phyloP scores from a whole-genome alignment of 2,329 filamentous ascomycete species.

The Waltergamsia citrina region DNA sequence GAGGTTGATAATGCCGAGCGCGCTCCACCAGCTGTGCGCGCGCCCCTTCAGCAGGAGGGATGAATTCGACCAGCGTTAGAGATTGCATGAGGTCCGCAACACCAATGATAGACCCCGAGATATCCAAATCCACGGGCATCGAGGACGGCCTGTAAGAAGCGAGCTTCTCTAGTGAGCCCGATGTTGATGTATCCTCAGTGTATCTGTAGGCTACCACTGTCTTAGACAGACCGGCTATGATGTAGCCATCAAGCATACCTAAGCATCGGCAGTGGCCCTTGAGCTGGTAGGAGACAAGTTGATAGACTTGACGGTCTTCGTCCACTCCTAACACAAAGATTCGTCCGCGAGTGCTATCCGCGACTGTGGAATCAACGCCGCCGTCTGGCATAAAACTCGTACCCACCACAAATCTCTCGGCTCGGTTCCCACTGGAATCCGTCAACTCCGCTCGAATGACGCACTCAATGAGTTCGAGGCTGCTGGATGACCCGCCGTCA shows the following conservation, averaged over 20 bases:
- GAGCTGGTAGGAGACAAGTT: conserved; percentile 59
- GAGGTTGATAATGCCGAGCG: conserved; percentile 69
- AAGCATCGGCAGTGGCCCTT: conserved; percentile 77
- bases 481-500: conserved; percentile 27
- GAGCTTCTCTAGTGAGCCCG: conserved; percentile 54
- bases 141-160: conserved; percentile 75
- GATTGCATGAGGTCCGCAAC: conserved; percentile 94
- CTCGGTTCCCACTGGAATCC: conserved; percentile 41
- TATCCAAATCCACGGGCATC: conserved; percentile 70
- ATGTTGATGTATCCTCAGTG: conserved; percentile 42
- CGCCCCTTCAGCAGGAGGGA: conserved; percentile 44
- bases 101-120: conserved; percentile 67
- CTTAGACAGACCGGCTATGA: conserved; percentile 85
- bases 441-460: conserved; percentile 69
- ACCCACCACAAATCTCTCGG: conserved; percentile 83
- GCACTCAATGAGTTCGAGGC: conserved; percentile 70
- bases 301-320: conserved; percentile 60
- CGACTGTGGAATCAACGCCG: conserved; percentile 23
- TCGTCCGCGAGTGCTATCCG: conserved; percentile 51
- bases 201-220: conserved; percentile 59
- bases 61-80: conserved; percentile 67
- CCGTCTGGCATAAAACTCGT: conserved; percentile 61
- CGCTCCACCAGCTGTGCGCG: conserved; percentile 60
- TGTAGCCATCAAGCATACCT: conserved; percentile 58
- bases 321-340: conserved; percentile 81